phyloP scores from a whole-genome alignment of 495 filamentous ascomycete genomes.

The Aspergillus funiculosus region DNA sequence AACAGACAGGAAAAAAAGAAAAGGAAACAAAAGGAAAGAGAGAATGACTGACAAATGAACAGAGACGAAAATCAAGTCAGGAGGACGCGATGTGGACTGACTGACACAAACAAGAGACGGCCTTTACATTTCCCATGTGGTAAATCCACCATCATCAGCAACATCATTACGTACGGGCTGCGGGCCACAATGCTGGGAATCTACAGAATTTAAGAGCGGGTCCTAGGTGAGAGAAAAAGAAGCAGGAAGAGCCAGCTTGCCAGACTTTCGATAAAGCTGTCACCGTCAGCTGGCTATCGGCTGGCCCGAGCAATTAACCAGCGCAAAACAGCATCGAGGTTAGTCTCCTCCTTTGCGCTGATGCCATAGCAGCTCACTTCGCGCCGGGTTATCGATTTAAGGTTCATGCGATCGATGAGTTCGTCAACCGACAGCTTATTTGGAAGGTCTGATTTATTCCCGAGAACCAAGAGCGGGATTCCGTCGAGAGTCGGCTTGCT shows the following conservation, averaged over 20 bases:
- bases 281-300: conserved; percentile 21
- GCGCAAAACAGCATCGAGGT: conserved; percentile 92
- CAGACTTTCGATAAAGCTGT: background rate
- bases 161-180: conserved; percentile 26
- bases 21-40: background rate
- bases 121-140: conserved; percentile 15
- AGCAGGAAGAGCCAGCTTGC: conserved; percentile 8
- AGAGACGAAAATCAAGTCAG: conserved; percentile 5
- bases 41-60: background rate
- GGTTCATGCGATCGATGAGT: conserved; percentile 85
- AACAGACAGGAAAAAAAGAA: background rate
- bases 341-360: conserved; percentile 97
- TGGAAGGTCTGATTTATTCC: conserved; percentile 93
- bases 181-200: conserved; percentile 18
- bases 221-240: conserved; percentile 6
- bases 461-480: conserved; percentile 92
- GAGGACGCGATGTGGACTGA: background rate
- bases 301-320: conserved; percentile 90
- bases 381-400: conserved; percentile 82
- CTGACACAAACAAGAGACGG: conserved; percentile 1
- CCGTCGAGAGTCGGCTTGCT: conserved; percentile 78
- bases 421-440: conserved; percentile 88
- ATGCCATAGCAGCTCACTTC: conserved; percentile 99
- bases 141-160: conserved; percentile 24
- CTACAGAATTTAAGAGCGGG: conserved; percentile 13